These are phyloP conservation scores for Paramecium caudatum DNA, from an alignment of 73 alveolate species.

Conservation along the genomic window DNA sequence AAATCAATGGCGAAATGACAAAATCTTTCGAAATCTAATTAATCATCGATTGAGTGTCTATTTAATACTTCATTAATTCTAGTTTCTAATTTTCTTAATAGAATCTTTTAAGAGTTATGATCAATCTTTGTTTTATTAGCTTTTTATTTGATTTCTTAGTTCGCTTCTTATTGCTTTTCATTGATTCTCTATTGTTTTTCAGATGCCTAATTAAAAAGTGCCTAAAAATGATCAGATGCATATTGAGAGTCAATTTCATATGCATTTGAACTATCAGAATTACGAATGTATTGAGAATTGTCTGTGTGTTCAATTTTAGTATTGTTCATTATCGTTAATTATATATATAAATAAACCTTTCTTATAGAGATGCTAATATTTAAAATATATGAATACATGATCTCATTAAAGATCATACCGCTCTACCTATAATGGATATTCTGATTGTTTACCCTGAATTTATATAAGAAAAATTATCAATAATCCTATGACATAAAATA, in stretches of 20 bases:
- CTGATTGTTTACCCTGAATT: no score
- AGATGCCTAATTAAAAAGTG: slow-evolving; percentile 3
- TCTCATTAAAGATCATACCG: no score
- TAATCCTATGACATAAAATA: no score
- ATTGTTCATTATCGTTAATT: neutral
- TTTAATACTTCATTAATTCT: neutral
- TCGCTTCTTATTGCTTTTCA: neutral
- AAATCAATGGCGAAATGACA: neutral
- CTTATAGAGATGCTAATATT: no score
- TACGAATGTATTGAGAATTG: neutral
- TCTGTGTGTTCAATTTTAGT: neutral
- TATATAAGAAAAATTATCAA: no score
- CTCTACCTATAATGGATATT: no score
- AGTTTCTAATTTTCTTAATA: slow-evolving; percentile 55
- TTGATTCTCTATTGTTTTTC: slow-evolving; percentile 21
- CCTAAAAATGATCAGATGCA: neutral
- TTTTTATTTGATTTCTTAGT: slow-evolving; percentile 34
- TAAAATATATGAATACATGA: no score
- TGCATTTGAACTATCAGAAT: slow-evolving; percentile 38
- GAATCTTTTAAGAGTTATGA: slow-evolving; percentile 43
- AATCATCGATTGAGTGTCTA: neutral
- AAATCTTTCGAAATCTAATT: slow-evolving; percentile 5
- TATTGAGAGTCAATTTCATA: neutral
- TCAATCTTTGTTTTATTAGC: slow-evolving; percentile 60
- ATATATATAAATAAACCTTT: neutral